Conservation (phyloP, 2,329 filamentous ascomycete genomes). For the Juglanconis oblonga region DNA sequence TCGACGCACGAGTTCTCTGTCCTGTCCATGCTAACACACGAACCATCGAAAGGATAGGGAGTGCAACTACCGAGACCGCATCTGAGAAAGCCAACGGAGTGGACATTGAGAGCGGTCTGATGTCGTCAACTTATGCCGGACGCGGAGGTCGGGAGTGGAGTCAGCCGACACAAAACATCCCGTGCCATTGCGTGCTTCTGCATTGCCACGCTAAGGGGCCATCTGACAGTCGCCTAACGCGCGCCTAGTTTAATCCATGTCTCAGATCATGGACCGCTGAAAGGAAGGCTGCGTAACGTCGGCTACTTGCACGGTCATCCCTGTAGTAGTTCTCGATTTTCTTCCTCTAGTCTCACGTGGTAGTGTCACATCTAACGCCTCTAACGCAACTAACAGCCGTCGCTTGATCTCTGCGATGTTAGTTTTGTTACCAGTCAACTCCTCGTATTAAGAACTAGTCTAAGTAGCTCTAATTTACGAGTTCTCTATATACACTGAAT, state of each 20-base stretch:
- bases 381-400: too few species aligned
- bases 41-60: not conserved
- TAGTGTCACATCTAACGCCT: too few species aligned
- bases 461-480: too few species aligned
- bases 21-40: slow-evolving; percentile 14
- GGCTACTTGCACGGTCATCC: too few species aligned
- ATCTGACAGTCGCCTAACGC: not conserved
- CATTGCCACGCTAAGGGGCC: not conserved
- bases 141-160: not conserved
- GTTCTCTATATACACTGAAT: too few species aligned
- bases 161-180: not conserved
- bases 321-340: too few species aligned
- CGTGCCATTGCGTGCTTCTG: not conserved
- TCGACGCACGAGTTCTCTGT: not conserved
- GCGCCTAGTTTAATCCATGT: not conserved
- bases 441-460: too few species aligned
- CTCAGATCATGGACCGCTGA: not conserved
- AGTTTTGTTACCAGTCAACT: too few species aligned
- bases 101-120: not conserved
- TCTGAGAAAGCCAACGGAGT: not conserved
- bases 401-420: too few species aligned
- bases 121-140: not conserved
- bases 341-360: too few species aligned
- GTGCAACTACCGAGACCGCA: not conserved
- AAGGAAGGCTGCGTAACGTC: too few species aligned